phyloP scores from a whole-genome alignment of 148 eudicot genomes.

The Linanthus parryae region DNA sequence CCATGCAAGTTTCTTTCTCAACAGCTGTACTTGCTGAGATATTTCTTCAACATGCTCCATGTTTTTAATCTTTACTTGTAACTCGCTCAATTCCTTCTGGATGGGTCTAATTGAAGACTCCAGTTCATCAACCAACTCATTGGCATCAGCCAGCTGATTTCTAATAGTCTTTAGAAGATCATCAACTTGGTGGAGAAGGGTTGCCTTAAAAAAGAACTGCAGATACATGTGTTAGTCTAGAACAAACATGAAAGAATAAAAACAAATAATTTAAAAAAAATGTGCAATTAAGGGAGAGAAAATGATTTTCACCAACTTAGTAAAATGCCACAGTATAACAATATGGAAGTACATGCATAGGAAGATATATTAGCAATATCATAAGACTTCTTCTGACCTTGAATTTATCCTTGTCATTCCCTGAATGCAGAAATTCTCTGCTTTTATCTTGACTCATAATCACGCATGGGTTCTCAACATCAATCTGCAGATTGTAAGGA shows the following conservation, averaged over 20 bases:
- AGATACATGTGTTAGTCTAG: conserved; percentile 15
- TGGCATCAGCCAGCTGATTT: conserved; percentile 45
- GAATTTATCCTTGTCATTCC: conserved; percentile 87
- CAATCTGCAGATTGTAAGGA: conserved; percentile 55
- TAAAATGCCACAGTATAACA: background rate
- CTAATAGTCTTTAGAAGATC: conserved; percentile 64
- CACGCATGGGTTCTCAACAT: conserved; percentile 98
- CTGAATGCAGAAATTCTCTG: conserved; percentile 96
- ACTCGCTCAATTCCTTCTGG: conserved; percentile 59
- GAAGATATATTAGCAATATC: conserved; percentile 1
- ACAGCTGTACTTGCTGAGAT: conserved; percentile 48
- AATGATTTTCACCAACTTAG: no score
- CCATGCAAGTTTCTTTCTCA: conserved; percentile 90
- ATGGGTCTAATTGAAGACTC: conserved; percentile 75
- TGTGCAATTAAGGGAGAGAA: no score
- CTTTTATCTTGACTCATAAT: conserved; percentile 99
- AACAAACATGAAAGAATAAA: background rate
- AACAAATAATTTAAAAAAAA: no score
- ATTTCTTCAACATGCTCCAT: conserved; percentile 85
- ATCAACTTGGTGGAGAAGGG: conserved; percentile 90
- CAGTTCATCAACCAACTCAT: conserved; percentile 54
- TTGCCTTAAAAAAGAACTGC: conserved; percentile 97
- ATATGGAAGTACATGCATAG: conserved; percentile 1
- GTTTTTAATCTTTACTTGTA: conserved; percentile 76
- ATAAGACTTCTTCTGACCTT: conserved; percentile 39